Evolutionary conservation across 768 basidiomycete species (phyloP), one percentile per base, ranked within the genome.

Genomic region (Xerocomellus amylosporus): DNA sequence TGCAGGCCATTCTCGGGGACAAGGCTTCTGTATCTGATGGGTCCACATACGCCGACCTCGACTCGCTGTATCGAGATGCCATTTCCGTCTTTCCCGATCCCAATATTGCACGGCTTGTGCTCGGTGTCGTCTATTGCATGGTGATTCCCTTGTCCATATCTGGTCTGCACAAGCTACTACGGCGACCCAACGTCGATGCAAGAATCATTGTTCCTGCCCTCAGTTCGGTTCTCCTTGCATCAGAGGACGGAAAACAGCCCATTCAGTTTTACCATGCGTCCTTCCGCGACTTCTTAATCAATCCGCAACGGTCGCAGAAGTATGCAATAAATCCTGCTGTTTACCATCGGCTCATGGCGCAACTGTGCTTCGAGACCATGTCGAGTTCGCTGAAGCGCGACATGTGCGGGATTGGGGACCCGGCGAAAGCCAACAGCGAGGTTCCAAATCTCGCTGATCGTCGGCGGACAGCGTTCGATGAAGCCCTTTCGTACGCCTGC

Each of bases 251-350:
- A 31, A 46, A 49, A 39, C 62, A 56, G 15, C 53, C 62, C 2
- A 56, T 64, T 10, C 63, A 64, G 12, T 64, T 64, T 26, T 64
- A 59, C 12, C 64, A 64, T n/a, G 51, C 63, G 0, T 64, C 63
- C 4, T 64, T 64, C 28, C 62, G 63, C 8, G 63, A 64, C 15
- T 64, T 64, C 30, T 20, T 64, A 39, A 39, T 51, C 48, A 47
- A 37, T 15, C 57, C 56, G 5, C 56, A 61, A 31, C 63, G 63
- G 13, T 64, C 63, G 2, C 44, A 42, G 17, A 54, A 56, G 14
- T 64, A 51, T 30, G 42, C 56, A 4, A 53, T 64, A 22, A 41
- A 55, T 28, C 62, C 59, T 7, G 51, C 34, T 17, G 51, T 37
- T 0, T 64, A 61, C 22, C 62, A 64, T 39, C 39, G 53, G 17